phyloP scores from a whole-genome alignment of 2,329 filamentous ascomycete genomes.

The Lachnellula hyalina region DNA sequence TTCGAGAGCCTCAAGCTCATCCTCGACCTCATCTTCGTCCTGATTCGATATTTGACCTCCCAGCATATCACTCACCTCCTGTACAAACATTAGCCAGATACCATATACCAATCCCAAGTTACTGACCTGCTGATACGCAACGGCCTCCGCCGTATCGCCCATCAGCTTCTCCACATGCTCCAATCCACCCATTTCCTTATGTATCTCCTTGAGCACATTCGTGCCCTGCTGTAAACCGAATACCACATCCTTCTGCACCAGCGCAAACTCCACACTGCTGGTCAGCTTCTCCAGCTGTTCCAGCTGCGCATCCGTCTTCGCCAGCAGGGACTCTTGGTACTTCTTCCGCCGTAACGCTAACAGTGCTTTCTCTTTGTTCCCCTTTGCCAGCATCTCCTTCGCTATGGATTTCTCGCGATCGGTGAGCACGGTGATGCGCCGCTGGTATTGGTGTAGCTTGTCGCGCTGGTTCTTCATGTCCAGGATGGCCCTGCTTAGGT shows the following conservation, averaged over 20 bases:
- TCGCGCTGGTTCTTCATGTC: slow-evolving; percentile 98
- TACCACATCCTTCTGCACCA: slow-evolving; percentile 93
- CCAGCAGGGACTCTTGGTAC: slow-evolving; percentile 85
- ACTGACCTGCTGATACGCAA: slow-evolving; percentile 80
- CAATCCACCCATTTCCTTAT: slow-evolving; percentile 91
- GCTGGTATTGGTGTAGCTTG: slow-evolving; percentile 93
- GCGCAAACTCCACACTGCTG: slow-evolving; percentile 85
- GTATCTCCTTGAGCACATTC: slow-evolving; percentile 81
- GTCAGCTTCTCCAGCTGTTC: slow-evolving; percentile 88
- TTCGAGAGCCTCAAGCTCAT: slow-evolving; percentile 82
- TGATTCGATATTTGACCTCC: slow-evolving; percentile 84
- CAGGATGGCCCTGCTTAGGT: slow-evolving; percentile 70
- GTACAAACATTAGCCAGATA: slow-evolving; percentile 12
- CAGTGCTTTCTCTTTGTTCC: slow-evolving; percentile 76
- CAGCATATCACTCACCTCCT: slow-evolving; percentile 92
- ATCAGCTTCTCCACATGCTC: slow-evolving; percentile 93
- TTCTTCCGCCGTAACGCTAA: slow-evolving; percentile 91
- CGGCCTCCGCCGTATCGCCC: slow-evolving; percentile 84
- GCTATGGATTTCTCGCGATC: slow-evolving; percentile 84
- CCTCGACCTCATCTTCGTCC: slow-evolving; percentile 96
- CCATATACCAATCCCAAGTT: background rate
- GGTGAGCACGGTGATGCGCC: slow-evolving; percentile 80
- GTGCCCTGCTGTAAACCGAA: slow-evolving; percentile 92
- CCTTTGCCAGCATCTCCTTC: slow-evolving; percentile 70
- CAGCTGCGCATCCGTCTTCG: slow-evolving; percentile 89